These are phyloP conservation scores for Fusarium circinatum DNA, from an alignment of 2,329 filamentous ascomycete genomes.

Conservation along the genomic window DNA sequence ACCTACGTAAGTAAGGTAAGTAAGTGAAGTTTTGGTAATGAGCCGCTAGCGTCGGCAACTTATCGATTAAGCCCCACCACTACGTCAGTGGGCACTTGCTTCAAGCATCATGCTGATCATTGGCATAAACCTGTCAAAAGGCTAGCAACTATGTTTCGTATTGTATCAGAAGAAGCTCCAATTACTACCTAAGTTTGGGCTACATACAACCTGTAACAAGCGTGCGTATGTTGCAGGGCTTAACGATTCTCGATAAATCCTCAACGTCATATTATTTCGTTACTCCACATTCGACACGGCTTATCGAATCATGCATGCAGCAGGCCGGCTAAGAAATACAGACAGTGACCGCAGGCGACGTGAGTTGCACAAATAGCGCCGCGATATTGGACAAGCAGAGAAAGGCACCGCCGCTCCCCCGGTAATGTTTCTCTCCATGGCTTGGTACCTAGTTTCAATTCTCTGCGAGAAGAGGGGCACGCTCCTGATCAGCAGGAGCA, in stretches of 20 bases:
- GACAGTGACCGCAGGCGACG: constrained; percentile 1
- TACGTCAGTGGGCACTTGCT: constrained; percentile 21
- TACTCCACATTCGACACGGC: constrained; percentile 25
- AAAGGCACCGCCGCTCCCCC: neutral
- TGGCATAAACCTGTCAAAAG: constrained; percentile 8
- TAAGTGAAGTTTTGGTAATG: constrained; percentile 6
- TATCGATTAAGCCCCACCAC: constrained; percentile 38
- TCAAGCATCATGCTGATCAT: constrained; percentile 1
- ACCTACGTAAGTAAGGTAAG: neutral
- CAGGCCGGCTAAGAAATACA: constrained; percentile 18
- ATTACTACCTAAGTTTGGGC: constrained; percentile 26
- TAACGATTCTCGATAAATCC: constrained; percentile 7
- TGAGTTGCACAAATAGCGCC: neutral
- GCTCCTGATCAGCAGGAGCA: constrained; percentile 62
- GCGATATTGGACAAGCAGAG: neutral
- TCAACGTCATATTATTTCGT: constrained; percentile 29
- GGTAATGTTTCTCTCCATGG: neutral
- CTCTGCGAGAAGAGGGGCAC: constrained; percentile 69
- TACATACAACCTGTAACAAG: constrained; percentile 2
- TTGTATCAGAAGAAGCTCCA: neutral
- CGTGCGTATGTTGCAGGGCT: constrained; percentile 2
- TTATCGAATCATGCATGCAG: constrained; percentile 17
- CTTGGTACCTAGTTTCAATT: constrained; percentile 35
- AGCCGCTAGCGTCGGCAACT: constrained; percentile 40
- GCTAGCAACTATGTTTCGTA: neutral